Percentiles rank a stretch among this genome's conserved stretches.
These are phyloP conservation scores for Astragalus glycyphyllos DNA, from an alignment of 306 rosid genomes.

Conservation along the genomic window DNA sequence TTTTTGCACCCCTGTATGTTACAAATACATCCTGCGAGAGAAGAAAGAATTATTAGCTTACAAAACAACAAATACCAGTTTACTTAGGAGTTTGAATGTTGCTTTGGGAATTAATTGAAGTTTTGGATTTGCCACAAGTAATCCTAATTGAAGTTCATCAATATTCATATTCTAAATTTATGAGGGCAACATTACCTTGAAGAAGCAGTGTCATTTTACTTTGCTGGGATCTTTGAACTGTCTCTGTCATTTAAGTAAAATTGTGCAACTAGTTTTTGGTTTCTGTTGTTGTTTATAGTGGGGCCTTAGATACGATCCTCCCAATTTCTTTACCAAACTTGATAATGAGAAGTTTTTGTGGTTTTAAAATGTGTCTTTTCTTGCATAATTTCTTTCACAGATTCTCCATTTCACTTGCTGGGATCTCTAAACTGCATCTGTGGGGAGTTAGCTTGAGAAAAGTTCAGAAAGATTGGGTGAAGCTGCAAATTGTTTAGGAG, in stretches of 20 bases:
- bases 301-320: not conserved
- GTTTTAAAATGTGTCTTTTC: not conserved
- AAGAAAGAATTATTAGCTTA: too few relatives aligned
- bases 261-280: not conserved
- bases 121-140: constrained; percentile 72
- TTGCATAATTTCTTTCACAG: too few relatives aligned
- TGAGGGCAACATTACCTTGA: too few relatives aligned
- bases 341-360: not conserved
- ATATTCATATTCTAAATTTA: too few relatives aligned
- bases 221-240: constrained; percentile 21
- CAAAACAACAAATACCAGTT: constrained; percentile 89
- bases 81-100: constrained; percentile 78
- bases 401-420: not conserved
- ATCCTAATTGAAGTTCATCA: too few relatives aligned
- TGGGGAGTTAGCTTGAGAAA: too few relatives aligned
- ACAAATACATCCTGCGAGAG: too few relatives aligned
- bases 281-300: constrained; percentile 1
- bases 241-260: not conserved
- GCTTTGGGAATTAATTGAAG: constrained; percentile 68
- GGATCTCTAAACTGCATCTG: constrained; percentile 11
- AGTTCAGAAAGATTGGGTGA: too few relatives aligned
- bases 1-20: too few relatives aligned
- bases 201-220: too few relatives aligned
- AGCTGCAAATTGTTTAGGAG: too few relatives aligned
- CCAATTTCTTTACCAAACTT: not conserved